Evolutionary conservation across 1,284 basidiomycete species (phyloP).

Genomic region (Cryptococcus jaspeensis): DNA sequence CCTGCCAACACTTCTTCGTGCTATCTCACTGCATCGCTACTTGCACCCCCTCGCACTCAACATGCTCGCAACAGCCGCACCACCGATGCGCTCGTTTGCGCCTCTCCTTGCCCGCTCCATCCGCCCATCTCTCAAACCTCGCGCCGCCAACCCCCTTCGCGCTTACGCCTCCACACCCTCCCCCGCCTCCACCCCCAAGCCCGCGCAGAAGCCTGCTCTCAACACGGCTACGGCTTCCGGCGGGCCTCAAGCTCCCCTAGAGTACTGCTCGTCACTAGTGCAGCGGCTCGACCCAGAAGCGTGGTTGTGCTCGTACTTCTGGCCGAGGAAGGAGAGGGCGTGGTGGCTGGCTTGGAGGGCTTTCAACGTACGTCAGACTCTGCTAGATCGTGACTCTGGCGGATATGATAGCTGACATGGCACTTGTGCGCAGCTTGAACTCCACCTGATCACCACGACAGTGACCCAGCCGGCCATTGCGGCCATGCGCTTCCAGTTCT

Average conservation of each 20-base stretch:
- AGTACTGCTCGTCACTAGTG: conserved; percentile 50
- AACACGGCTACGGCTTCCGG: conserved; percentile 15
- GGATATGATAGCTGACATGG: not conserved
- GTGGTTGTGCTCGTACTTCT: conserved; percentile 73
- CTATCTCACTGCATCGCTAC: too few relatives aligned
- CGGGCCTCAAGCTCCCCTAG: conserved; percentile 39
- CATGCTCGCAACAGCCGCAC: too few relatives aligned
- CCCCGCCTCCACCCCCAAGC: not conserved
- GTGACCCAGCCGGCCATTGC: conserved; percentile 78
- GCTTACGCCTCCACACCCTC: conserved; percentile 3
- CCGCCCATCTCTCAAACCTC: too few relatives aligned
- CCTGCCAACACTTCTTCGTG: too few relatives aligned
- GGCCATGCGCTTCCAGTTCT: conserved; percentile 87
- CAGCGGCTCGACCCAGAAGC: conserved; percentile 60
- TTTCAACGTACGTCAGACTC: conserved; percentile 68
- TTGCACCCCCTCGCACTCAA: too few relatives aligned
- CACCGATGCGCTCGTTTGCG: too few relatives aligned
- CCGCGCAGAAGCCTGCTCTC: not conserved
- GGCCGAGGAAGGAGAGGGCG: conserved; percentile 63
- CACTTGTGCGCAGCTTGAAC: conserved; percentile 64
- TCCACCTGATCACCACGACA: conserved; percentile 75
- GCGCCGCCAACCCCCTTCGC: not conserved
- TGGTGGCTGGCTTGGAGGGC: conserved; percentile 81
- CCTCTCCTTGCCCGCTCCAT: too few relatives aligned
- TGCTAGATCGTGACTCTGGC: not conserved